Evolutionary conservation across 2,329 filamentous ascomycete genomes (phyloP).

Genomic region (Fusarium camptoceras): DNA sequence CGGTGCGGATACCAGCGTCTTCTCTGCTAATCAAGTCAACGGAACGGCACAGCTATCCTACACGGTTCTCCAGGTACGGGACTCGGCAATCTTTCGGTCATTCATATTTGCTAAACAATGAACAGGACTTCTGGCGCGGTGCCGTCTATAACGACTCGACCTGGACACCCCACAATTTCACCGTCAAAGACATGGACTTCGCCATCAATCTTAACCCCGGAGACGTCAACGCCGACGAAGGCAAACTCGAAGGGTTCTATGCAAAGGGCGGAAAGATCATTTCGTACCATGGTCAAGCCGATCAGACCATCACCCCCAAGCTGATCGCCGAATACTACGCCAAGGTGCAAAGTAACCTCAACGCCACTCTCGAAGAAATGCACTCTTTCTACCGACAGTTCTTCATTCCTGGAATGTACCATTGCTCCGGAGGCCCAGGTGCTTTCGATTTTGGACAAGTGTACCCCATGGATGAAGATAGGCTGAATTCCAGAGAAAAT

Average conservation of each 20-base stretch:
- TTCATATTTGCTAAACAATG: neutral
- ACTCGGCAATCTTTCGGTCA: too few relatives aligned
- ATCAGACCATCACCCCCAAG: constrained; percentile 15
- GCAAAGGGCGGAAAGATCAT: constrained; percentile 13
- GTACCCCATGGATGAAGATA: neutral
- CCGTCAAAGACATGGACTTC: constrained; percentile 8
- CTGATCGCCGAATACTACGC: constrained; percentile 6
- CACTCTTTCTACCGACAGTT: constrained; percentile 13
- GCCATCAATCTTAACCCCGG: constrained; percentile 6
- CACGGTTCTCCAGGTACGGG: constrained; percentile 3
- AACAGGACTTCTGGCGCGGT: constrained; percentile 15
- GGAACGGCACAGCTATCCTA: constrained; percentile 4
- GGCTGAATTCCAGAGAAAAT: neutral
- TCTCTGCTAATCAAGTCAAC: constrained; percentile 12
- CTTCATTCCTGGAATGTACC: constrained; percentile 19
- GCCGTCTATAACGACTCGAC: constrained; percentile 12
- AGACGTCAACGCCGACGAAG: constrained; percentile 9
- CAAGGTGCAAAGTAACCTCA: constrained; percentile 5
- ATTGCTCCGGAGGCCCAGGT: constrained; percentile 3
- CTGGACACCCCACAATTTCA: constrained; percentile 18
- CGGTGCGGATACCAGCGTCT: constrained; percentile 8
- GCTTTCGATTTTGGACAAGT: constrained; percentile 8
- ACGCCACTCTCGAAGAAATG: neutral
- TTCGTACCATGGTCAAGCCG: constrained; percentile 11
- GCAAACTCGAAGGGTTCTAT: neutral